These are phyloP conservation scores for Margaritispora aquatica DNA, from an alignment of 495 filamentous ascomycete genomes.

Conservation along the genomic window DNA sequence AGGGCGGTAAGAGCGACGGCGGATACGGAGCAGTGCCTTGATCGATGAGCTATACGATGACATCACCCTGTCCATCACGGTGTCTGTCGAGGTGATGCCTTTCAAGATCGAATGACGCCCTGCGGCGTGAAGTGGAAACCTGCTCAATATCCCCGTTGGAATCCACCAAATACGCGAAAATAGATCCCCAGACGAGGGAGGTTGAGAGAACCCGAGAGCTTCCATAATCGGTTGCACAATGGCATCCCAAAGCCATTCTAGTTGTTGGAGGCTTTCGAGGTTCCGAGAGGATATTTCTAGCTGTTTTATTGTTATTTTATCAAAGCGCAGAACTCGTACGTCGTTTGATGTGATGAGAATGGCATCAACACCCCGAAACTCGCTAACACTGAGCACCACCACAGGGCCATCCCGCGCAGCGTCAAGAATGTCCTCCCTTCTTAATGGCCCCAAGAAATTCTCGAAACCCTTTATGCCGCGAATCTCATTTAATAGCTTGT, in stretches of 20 bases:
- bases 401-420: constrained; percentile 15
- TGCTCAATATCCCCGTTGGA: not conserved
- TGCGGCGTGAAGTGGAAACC: constrained; percentile 22
- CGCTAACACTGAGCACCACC: constrained; percentile 20
- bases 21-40: constrained; percentile 19
- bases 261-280: constrained; percentile 1
- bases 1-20: not conserved
- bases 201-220: constrained; percentile 9
- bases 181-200: constrained; percentile 1
- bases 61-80: constrained; percentile 20
- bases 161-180: constrained; percentile 15
- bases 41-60: constrained; percentile 30
- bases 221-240: constrained; percentile 12
- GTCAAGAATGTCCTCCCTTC: constrained; percentile 7
- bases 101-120: constrained; percentile 6
- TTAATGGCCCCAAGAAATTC: constrained; percentile 13
- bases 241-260: constrained; percentile 24
- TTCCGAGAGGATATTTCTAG: not conserved
- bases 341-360: not conserved
- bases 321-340: not conserved
- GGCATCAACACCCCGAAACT: constrained; percentile 7
- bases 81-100: constrained; percentile 3
- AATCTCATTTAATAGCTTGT: constrained; percentile 17
- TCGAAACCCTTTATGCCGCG: constrained; percentile 12
- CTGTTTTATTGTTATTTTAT: not conserved